phyloP scores from a whole-genome alignment of 257 asterid species.

The Solanum chiquidenum region DNA sequence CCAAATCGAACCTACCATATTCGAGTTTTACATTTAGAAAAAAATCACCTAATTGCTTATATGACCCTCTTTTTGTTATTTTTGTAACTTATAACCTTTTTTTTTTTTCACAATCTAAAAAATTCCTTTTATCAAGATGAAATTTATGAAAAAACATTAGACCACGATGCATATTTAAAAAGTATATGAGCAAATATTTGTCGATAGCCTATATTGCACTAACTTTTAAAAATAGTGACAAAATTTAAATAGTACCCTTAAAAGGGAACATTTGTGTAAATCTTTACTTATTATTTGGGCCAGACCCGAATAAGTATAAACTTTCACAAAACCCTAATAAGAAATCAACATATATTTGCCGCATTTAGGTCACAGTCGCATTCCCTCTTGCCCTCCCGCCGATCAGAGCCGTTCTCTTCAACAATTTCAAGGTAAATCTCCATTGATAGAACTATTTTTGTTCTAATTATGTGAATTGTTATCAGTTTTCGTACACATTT shows the following conservation, averaged over 20 bases:
- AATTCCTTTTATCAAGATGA: background rate
- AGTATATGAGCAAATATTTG: background rate
- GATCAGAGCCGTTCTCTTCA: background rate
- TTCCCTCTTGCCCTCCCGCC: background rate
- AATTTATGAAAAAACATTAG: background rate
- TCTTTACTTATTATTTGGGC: background rate
- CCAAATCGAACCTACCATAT: too few species aligned
- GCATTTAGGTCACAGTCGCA: background rate
- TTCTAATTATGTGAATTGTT: background rate
- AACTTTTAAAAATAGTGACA: background rate
- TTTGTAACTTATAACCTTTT: too few species aligned
- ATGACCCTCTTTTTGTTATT: background rate
- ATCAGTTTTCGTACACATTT: background rate
- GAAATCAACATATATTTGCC: background rate
- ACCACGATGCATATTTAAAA: background rate
- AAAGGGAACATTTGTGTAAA: background rate
- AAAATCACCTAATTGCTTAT: background rate
- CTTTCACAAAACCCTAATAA: background rate
- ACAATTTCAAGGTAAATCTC: background rate
- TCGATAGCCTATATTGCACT: background rate
- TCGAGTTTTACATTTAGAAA: too few species aligned
- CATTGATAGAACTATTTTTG: background rate
- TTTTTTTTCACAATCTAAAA: background rate
- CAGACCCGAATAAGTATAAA: background rate
- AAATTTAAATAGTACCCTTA: background rate